Percentiles rank a stretch among this genome's conserved stretches.
phyloP scores from a whole-genome alignment of 345 rosid species.

The Eucalyptus decipiens region DNA sequence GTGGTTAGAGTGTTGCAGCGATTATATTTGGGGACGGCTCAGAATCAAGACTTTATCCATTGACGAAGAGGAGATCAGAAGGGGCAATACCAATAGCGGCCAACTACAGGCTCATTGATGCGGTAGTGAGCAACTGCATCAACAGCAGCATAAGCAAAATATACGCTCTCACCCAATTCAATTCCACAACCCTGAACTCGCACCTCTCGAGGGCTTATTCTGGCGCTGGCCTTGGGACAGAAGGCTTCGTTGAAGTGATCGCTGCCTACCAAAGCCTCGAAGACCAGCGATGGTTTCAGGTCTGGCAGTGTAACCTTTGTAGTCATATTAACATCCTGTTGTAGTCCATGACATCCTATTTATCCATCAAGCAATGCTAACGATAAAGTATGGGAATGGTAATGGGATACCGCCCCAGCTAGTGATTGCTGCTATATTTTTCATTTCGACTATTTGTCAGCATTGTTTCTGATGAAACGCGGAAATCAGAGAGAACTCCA shows the following conservation, averaged over 20 bases:
- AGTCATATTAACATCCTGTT: background rate
- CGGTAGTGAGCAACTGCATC: constrained; percentile 80
- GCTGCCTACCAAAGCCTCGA: constrained; percentile 82
- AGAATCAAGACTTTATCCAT: constrained; percentile 52
- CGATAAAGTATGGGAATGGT: background rate
- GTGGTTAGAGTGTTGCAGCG: constrained; percentile 56
- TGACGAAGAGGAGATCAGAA: constrained; percentile 71
- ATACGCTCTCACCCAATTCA: constrained; percentile 78
- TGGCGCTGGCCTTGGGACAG: constrained; percentile 43
- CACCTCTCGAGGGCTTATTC: constrained; percentile 68
- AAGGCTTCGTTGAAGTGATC: constrained; percentile 61
- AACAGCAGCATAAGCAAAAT: constrained; percentile 73
- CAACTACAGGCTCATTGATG: constrained; percentile 69
- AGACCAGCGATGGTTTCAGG: constrained; percentile 81
- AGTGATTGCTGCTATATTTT: background rate
- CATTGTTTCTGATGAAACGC: background rate
- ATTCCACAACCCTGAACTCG: constrained; percentile 81
- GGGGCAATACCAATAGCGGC: constrained; percentile 78
- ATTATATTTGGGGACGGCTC: constrained; percentile 74
- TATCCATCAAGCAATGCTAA: background rate
- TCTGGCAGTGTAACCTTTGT: background rate
- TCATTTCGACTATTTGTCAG: background rate
- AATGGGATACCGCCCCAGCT: background rate
- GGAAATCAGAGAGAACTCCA: background rate
- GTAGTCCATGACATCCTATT: background rate